Base-by-base conservation (phyloP, 1,284 basidiomycete genomes). In the Somion occarium region DNA sequence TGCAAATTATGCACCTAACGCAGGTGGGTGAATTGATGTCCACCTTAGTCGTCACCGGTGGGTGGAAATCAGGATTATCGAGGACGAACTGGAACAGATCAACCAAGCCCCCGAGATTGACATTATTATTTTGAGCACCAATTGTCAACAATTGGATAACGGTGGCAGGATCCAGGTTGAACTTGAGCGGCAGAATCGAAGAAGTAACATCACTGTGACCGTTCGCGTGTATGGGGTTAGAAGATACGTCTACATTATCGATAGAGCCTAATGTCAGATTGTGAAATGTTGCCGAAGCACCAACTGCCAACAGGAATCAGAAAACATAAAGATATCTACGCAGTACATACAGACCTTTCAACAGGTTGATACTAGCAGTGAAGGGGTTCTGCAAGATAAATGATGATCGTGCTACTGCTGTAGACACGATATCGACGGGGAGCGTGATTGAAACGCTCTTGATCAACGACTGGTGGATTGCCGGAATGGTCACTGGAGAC, bases 341-440 rank as follows among this genome's bases (percentile, higher is more conserved):
- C n/a, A n/a, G n/a, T n/a, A n/a, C n/a, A n/a, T n/a, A n/a, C n/a
- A n/a, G n/a, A n/a, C n/a, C n/a, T 50, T 71, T 64, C 27, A 85
- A 61, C 18, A 91, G 64, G 63, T 85, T 88, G 64, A 91, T 82
- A 59, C 80, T 81, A 11, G 88, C 86, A 0, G 85, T 88, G 69
- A 91, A 91, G 2, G 88, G 87, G 60, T 91, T 91, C 13, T 70
- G 69, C 42, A 91, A 71, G 1, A 69, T 70, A 59, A 88, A 85
- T 0, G 77, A 69, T 2, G 78, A 71, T 24, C 71, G 69, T 2
- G 83, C 83, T 24, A 83, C 63, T 5, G 80, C 81, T 0, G 79
- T 85, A 53, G 74, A 68, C 5, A 75, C 76, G 44, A 86, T 82
- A 54, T 86, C 67, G 5, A 68, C 68, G 1, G 83, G 83, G 67